Conservation (phyloP, 108 stramenopile genomes). For the Pseudonitzschia delicatissima region DNA sequence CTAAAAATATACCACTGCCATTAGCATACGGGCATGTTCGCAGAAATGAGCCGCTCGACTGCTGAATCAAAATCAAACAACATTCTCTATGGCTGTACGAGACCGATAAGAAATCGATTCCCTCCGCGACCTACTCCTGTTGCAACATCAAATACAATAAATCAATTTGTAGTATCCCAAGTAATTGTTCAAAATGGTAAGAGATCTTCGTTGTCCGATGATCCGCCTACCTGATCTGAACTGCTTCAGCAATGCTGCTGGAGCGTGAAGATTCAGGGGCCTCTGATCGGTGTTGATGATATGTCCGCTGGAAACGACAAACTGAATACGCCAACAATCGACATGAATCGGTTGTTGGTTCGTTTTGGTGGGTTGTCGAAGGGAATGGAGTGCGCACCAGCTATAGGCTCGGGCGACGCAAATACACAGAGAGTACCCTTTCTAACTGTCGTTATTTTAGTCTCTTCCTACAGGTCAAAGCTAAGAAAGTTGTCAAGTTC, state of each 20-base stretch:
- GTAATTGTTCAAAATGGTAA: slow-evolving; percentile 39
- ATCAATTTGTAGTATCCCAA: background rate
- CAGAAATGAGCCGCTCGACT: too few species aligned
- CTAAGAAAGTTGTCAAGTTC: slow-evolving; percentile 96
- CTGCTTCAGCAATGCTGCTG: background rate
- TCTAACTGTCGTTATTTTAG: background rate
- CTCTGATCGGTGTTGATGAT: slow-evolving; percentile 14
- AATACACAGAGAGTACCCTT: background rate
- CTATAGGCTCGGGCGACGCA: too few species aligned
- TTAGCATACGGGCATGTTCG: too few species aligned
- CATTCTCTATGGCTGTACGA: too few species aligned
- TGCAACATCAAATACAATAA: background rate
- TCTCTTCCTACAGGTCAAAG: slow-evolving; percentile 62
- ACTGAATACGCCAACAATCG: too few species aligned
- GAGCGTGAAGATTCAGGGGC: slow-evolving; percentile 27
- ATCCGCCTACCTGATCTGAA: slow-evolving; percentile 41
- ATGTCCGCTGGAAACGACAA: too few species aligned
- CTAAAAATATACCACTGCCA: too few species aligned
- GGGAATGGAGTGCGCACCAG: too few species aligned
- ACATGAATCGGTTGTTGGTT: background rate
- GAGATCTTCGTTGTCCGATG: slow-evolving; percentile 31
- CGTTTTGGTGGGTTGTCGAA: background rate
- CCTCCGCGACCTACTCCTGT: too few species aligned
- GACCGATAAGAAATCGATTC: too few species aligned
- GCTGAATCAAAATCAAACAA: too few species aligned